phyloP scores from a whole-genome alignment of 495 filamentous ascomycete genomes.

The Endocarpon pusillum region DNA sequence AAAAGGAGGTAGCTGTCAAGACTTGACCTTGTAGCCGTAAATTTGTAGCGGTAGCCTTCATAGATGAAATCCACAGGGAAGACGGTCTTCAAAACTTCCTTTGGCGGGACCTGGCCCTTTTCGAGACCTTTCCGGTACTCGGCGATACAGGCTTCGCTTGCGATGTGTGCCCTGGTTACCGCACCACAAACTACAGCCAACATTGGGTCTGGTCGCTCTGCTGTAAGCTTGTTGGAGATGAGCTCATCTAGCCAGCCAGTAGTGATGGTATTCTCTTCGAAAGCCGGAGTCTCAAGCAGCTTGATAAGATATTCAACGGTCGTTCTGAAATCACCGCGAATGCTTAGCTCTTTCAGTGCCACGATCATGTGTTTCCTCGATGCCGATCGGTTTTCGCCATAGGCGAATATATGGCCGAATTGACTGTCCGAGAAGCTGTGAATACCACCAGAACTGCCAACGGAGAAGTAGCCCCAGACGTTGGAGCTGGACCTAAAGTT shows the following conservation, averaged over 20 bases:
- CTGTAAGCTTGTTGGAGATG: conserved; percentile 93
- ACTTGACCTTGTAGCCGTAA: conserved; percentile 88
- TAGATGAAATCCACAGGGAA: conserved; percentile 99
- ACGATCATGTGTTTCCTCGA: conserved; percentile 99
- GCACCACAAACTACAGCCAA: conserved; percentile 87
- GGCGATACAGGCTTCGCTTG: conserved; percentile 68
- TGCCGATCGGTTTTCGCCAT: conserved; percentile 87
- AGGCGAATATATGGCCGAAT: conserved; percentile 98
- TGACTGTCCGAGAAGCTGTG: conserved; percentile 99
- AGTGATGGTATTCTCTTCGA: conserved; percentile 98
- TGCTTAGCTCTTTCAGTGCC: conserved; percentile 94
- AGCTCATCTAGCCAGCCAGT: conserved; percentile 98
- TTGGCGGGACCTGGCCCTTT: conserved; percentile 90
- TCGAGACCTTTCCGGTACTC: conserved; percentile 84
- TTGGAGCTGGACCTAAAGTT: conserved; percentile 98
- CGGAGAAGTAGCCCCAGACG: conserved; percentile 99
- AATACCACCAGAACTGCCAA: conserved; percentile 88
- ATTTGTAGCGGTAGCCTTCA: conserved; percentile 89
- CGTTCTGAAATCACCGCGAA: conserved; percentile 96
- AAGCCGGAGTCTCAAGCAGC: conserved; percentile 92
- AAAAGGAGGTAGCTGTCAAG: conserved; percentile 93
- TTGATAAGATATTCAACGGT: conserved; percentile 99
- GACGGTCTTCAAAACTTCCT: conserved; percentile 93
- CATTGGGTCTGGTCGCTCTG: conserved; percentile 83
- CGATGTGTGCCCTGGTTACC: conserved; percentile 84